Percentiles rank a stretch among this genome's conserved stretches.
These are phyloP conservation scores for Rhodamnia argentea DNA, from an alignment of 345 rosid species.

Conservation along the genomic window DNA sequence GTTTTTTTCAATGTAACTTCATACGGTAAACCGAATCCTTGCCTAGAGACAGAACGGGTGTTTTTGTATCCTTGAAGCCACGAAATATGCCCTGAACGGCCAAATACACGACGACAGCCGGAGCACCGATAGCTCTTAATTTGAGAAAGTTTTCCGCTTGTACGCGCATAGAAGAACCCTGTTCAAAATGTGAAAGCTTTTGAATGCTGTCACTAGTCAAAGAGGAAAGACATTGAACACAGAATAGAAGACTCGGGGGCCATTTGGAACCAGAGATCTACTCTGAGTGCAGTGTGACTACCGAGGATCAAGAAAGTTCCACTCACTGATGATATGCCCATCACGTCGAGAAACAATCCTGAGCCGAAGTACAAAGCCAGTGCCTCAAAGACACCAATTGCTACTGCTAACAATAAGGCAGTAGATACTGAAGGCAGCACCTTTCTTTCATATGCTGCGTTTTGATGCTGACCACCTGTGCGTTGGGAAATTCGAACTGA, in stretches of 20 bases:
- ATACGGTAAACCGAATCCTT: conserved; percentile 11
- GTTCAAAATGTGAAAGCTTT: not conserved
- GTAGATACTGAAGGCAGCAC: conserved; percentile 86
- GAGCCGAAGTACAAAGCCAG: conserved; percentile 62
- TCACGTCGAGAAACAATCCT: conserved; percentile 61
- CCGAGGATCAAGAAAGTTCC: not conserved
- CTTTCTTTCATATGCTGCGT: conserved; percentile 34
- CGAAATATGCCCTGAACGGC: conserved; percentile 95
- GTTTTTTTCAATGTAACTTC: not conserved
- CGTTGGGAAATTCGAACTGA: not conserved
- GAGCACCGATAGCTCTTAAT: conserved; percentile 86
- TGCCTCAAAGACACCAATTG: conserved; percentile 79
- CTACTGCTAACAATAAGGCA: conserved; percentile 68
- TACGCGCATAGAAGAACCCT: conserved; percentile 73
- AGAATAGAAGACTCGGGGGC: not conserved
- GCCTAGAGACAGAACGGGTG: conserved; percentile 84
- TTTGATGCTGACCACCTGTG: not conserved
- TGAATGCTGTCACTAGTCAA: not conserved
- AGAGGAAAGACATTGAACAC: not conserved
- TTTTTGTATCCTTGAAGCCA: conserved; percentile 86
- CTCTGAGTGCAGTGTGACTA: not conserved
- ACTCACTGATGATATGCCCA: conserved; percentile 76
- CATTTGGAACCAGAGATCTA: not conserved
- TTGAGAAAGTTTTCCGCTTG: conserved; percentile 63
- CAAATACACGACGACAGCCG: conserved; percentile 77